Base-by-base conservation (phyloP, 192 early-diverging fungal species). In the Mortierella claussenii region DNA sequence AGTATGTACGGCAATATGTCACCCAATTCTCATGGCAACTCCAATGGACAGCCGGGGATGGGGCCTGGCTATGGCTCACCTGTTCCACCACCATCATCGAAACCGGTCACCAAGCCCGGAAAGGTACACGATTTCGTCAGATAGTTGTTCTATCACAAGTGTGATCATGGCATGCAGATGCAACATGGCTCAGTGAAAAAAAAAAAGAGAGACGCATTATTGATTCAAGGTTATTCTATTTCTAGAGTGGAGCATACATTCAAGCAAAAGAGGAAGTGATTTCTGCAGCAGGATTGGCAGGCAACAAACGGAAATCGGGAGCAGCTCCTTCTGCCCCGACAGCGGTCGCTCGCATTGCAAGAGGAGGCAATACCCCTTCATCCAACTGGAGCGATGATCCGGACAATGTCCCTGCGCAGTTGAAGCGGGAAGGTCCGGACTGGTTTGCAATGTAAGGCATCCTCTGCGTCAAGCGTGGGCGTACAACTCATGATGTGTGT, bases 351-450 rank as follows among this genome's bases (percentile, higher is more conserved):
- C 53, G 69, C 20, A 58, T 76, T 18, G 44, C 47, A 12, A 45
- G 67, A 55, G 60, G 61, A 4, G 65, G 43, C 20, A 65, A 58
- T 36, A 60, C 59, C 2, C 53, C 52, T 15, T 58, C 93, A 37
- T 87, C 88, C 26, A 93, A 94, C 52, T 75, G 71, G 71, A 75
- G 63, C 59, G 83, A 95, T 60, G 92, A 95, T 76, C 90, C 89
- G 4, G 93, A 94, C 33, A 88, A 81, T 23, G 88, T 93, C 18
- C 92, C 91, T 3, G 71, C 89, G 8, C 88, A 86, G 55, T 36
- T 90, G 68, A 94, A 92, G 79, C 89, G 86, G 42, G 93, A 95
- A 78, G 92, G 93, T 43, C 53, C 78, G 0, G 96, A 97, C 82
- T 97, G 95, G 94, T 89, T 92, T 81, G 95, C 92, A 26, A 86